Percentiles rank a stretch among this genome's conserved stretches.
Evolutionary conservation across 2,329 filamentous ascomycete species (phyloP).

Genomic region (Claviceps sp.): DNA sequence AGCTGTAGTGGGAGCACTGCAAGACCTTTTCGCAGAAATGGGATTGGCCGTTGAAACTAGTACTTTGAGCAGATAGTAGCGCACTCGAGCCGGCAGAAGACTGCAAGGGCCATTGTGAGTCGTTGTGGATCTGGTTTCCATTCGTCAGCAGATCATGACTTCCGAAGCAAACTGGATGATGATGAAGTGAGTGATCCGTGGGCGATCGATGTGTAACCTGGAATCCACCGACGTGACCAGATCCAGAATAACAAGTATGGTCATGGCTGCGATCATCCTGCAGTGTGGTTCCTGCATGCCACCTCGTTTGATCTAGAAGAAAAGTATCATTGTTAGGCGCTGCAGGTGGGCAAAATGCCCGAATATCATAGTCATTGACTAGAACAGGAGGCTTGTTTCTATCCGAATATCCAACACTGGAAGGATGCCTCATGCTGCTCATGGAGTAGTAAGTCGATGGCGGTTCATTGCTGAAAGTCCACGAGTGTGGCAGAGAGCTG

Average conservation of each 20-base stretch:
- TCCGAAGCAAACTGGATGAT: not conserved
- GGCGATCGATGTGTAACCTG: not conserved
- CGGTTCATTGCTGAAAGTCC: not conserved
- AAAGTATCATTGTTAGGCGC: slow-evolving; percentile 17
- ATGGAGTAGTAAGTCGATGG: not conserved
- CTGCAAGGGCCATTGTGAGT: not conserved
- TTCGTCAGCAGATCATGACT: not conserved
- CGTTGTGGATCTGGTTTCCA: not conserved
- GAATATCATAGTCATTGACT: slow-evolving; percentile 24
- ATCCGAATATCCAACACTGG: slow-evolving; percentile 9
- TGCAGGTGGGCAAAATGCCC: slow-evolving; percentile 25
- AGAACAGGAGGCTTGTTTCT: slow-evolving; percentile 20
- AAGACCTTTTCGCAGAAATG: slow-evolving; percentile 55
- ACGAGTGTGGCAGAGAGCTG: not conserved
- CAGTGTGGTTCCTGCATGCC: slow-evolving; percentile 7
- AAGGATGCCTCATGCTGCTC: not conserved
- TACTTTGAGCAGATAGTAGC: not conserved
- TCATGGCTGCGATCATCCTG: slow-evolving; percentile 5
- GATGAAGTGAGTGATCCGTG: not conserved
- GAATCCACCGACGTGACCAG: not conserved
- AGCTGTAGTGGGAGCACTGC: slow-evolving; percentile 57
- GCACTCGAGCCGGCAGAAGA: not conserved
- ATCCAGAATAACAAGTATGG: not conserved
- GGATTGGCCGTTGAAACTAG: not conserved
- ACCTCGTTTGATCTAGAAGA: slow-evolving; percentile 17